Evolutionary conservation across 306 rosid genomes (phyloP), one percentile per base, ranked within the genome.

Genomic region (Vigna radiata): DNA sequence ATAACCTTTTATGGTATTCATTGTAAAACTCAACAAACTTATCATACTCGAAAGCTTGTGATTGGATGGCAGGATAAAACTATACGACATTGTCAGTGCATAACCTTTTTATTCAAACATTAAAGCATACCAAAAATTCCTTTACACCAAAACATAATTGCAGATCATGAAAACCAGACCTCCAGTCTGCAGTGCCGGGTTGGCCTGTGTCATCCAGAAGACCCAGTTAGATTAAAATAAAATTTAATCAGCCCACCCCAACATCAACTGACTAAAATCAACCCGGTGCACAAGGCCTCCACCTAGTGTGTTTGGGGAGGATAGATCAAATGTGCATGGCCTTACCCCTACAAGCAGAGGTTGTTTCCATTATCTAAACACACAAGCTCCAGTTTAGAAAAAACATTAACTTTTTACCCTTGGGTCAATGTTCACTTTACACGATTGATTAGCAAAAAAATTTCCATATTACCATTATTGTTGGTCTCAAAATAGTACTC

Each of bases 91-190:
- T 37, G 43, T 37, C 43, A 37, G 37, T 33, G 37, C 37, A 33
- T 33, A 33, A 37, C 8, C 43, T 7, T 7, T 37, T 37, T 37
- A 37, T 37, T 37, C 43, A 7, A 23, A 44, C 41, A 17, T 73
- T 19, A 48, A 66, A 67, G 68, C 91, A 60, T 82, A 92, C 97
- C 93, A 92, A 85, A 86, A 92, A 92, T 50, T 90, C 96, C 83
- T 88, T 86, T 73, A 90, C 96, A 85, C 96, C 97, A 75, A 92
- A 92, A 80, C 93, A 88, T 52, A 92, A 73, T 85, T 90, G 93
- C 86, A 88, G 56, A 63, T 92, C 90, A 61, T 92, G 93, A 79
- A 83, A 76, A 72, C 49, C 70, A 33, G 81, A 81, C 84, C 77
- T 77, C 97, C 97, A 90, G 56, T 80, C 85, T 23, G 79, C 75